These are phyloP conservation scores for Prinsepia uniflora DNA, from an alignment of 306 rosid genomes.

Conservation along the genomic window DNA sequence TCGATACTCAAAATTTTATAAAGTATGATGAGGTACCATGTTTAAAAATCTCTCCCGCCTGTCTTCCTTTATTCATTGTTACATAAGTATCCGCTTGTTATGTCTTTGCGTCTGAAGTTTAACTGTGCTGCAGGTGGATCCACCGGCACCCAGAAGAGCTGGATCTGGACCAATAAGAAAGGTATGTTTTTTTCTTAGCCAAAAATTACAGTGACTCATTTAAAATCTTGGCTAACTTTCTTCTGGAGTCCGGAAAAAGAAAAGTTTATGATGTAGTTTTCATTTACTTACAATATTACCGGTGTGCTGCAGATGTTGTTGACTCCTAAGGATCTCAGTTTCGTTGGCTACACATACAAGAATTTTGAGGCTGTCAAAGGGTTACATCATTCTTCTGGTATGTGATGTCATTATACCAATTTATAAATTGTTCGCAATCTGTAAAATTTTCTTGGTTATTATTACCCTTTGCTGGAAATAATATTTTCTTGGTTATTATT, in stretches of 20 bases:
- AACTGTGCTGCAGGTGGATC: conserved; percentile 55
- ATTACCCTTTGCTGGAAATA: too few relatives aligned
- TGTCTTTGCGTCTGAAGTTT: neutral
- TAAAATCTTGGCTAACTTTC: neutral
- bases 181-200: conserved; percentile 34
- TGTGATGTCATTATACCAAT: conserved; percentile 17
- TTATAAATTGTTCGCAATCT: too few relatives aligned
- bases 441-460: conserved; percentile 3
- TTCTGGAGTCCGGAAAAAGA: neutral
- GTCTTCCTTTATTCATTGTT: neutral
- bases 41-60: neutral
- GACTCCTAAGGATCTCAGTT: conserved; percentile 85
- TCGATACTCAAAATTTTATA: conserved; percentile 96
- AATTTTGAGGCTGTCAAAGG: conserved; percentile 90
- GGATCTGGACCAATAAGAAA: conserved; percentile 82
- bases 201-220: neutral
- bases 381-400: conserved; percentile 51
- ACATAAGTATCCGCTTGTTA: too few relatives aligned
- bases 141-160: conserved; percentile 49
- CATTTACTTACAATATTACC: neutral
- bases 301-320: conserved; percentile 44
- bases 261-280: neutral
- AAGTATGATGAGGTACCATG: conserved; percentile 74
- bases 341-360: conserved; percentile 96
- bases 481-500: conserved; percentile 2